Percentiles rank a stretch among this genome's conserved stretches.
These are phyloP conservation scores for Verticillium dahliae DNA, from an alignment of 2,329 filamentous ascomycete genomes.

Conservation along the genomic window DNA sequence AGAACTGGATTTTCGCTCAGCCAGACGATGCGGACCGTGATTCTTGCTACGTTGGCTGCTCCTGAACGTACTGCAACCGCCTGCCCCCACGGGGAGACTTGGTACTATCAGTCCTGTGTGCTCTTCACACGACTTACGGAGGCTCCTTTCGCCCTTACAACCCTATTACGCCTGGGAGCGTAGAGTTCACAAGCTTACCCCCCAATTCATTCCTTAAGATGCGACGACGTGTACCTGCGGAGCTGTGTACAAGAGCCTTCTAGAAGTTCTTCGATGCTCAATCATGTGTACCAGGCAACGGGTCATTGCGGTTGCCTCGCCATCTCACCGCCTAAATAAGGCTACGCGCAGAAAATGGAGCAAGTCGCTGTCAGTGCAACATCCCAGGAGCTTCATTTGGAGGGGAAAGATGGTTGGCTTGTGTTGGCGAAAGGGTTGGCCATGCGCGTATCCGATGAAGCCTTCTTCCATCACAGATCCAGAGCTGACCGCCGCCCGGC, in stretches of 20 bases:
- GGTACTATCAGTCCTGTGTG: too few species aligned
- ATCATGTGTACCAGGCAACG: background rate
- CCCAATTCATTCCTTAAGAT: too few species aligned
- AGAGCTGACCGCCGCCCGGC: background rate
- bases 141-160: too few species aligned
- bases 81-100: too few species aligned
- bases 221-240: too few species aligned
- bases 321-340: background rate
- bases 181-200: too few species aligned
- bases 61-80: too few species aligned
- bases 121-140: too few species aligned
- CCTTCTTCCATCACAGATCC: background rate
- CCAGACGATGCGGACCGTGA: too few species aligned
- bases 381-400: background rate
- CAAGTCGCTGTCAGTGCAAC: background rate
- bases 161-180: too few species aligned
- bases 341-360: background rate
- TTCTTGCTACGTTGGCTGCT: too few species aligned
- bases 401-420: constrained; percentile 1
- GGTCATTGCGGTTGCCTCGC: background rate
- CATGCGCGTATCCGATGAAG: constrained; percentile 3
- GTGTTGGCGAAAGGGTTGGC: background rate
- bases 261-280: background rate
- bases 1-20: too few species aligned
- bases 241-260: background rate